Conservation (phyloP, 768 basidiomycete species). For the Tremella yokohamensis region DNA sequence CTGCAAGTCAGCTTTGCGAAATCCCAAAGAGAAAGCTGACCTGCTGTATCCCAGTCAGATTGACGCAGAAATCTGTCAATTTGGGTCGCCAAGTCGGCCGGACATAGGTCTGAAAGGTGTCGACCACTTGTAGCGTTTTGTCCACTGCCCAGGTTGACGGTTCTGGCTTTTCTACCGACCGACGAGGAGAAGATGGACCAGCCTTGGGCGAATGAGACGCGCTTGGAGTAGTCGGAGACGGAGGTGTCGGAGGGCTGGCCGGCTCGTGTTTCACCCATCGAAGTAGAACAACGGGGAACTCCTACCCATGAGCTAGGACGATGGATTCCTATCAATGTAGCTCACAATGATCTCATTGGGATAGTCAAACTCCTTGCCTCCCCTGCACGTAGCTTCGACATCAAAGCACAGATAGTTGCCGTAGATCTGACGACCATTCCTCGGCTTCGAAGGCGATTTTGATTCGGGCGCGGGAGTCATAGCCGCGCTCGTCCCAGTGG, state of each 20-base stretch:
- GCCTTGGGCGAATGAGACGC: background rate
- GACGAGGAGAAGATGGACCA: background rate
- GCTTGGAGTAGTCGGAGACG: slow-evolving; percentile 1
- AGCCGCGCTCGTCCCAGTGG: too few relatives aligned
- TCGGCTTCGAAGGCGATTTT: background rate
- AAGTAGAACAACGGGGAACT: slow-evolving; percentile 87
- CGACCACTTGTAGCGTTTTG: slow-evolving; percentile 60
- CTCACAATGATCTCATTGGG: slow-evolving; percentile 94
- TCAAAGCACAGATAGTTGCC: slow-evolving; percentile 84
- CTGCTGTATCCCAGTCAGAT: slow-evolving; percentile 88
- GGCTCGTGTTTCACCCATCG: slow-evolving; percentile 59
- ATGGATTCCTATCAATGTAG: background rate
- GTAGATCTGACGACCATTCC: slow-evolving; percentile 50
- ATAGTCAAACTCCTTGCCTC: slow-evolving; percentile 68
- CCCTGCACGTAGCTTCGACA: slow-evolving; percentile 53
- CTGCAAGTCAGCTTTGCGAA: slow-evolving; percentile 53
- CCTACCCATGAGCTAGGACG: slow-evolving; percentile 55
- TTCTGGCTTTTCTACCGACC: background rate
- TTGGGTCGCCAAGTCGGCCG: slow-evolving; percentile 77
- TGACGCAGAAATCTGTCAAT: slow-evolving; percentile 77
- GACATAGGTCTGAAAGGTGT: slow-evolving; percentile 85
- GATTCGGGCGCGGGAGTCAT: background rate
- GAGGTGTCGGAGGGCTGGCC: slow-evolving; percentile 49
- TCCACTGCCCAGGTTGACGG: background rate
- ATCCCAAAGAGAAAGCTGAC: slow-evolving; percentile 54